Conservation (phyloP, 805 yeast genomes). For the Saccharomyces mikatae region DNA sequence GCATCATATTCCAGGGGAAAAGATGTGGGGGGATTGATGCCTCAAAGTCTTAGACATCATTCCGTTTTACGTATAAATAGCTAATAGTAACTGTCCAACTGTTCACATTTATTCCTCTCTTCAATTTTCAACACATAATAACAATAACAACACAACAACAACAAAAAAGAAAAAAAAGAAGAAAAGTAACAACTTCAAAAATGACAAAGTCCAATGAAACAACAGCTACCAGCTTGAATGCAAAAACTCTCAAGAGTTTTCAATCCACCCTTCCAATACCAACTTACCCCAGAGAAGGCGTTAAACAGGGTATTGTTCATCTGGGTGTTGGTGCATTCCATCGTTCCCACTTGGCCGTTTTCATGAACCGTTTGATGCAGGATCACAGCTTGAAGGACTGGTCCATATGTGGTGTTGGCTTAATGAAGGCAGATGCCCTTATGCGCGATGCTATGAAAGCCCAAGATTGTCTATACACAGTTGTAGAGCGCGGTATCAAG, state of each 20-base stretch:
- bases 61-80: not conserved
- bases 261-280: not conserved
- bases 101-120: not conserved
- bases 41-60: not conserved
- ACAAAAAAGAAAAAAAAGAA: not conserved
- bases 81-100: not conserved
- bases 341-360: conserved; percentile 4
- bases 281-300: conserved; percentile 2
- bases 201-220: not conserved
- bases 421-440: not conserved
- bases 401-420: conserved; percentile 5
- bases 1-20: not conserved
- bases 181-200: not conserved
- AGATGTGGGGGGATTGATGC: not conserved
- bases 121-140: no score
- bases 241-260: not conserved
- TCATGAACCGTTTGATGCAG: conserved; percentile 1
- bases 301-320: conserved; percentile 3
- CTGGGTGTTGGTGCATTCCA: conserved; percentile 6
- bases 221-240: not conserved
- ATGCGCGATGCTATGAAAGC: not conserved
- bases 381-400: conserved; percentile 1
- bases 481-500: not conserved
- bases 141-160: no score
- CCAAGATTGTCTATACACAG: not conserved